phyloP scores from a whole-genome alignment of 495 filamentous ascomycete species.

The Aspergillus egyptiacus region DNA sequence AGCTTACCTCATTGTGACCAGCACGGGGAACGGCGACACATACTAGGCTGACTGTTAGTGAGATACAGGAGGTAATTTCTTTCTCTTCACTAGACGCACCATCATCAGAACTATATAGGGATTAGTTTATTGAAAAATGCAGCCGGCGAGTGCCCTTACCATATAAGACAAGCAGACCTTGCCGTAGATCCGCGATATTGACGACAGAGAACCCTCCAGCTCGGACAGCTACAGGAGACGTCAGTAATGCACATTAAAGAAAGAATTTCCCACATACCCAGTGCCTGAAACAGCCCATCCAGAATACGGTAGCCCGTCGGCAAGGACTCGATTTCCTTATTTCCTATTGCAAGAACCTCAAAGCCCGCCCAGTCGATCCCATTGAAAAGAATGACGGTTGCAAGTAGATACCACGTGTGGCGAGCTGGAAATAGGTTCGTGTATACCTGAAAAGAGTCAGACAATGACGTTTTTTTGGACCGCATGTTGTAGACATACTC shows the following conservation, averaged over 20 bases:
- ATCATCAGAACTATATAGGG: conserved; percentile 67
- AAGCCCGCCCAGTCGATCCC: conserved; percentile 77
- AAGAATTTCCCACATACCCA: conserved; percentile 29
- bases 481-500: conserved; percentile 36
- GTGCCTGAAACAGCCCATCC: conserved; percentile 78
- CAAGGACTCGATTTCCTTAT: conserved; percentile 52
- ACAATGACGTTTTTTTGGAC: background rate
- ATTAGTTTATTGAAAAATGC: conserved; percentile 9
- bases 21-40: conserved; percentile 54
- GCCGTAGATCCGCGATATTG: conserved; percentile 59
- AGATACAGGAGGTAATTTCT: background rate
- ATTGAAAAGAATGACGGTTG: conserved; percentile 68
- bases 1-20: conserved; percentile 49
- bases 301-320: conserved; percentile 56
- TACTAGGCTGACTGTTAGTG: conserved; percentile 40
- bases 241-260: background rate
- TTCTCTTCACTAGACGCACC: conserved; percentile 26
- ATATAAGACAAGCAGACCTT: conserved; percentile 72
- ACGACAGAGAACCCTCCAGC: conserved; percentile 83
- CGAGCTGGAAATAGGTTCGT: conserved; percentile 74
- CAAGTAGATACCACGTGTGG: conserved; percentile 76
- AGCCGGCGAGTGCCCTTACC: conserved; percentile 17
- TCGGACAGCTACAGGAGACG: conserved; percentile 53
- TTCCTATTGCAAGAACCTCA: conserved; percentile 72
- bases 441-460: conserved; percentile 40